Base-by-base conservation (phyloP, 176 grass and related monocot species). In the Musa itinerans region DNA sequence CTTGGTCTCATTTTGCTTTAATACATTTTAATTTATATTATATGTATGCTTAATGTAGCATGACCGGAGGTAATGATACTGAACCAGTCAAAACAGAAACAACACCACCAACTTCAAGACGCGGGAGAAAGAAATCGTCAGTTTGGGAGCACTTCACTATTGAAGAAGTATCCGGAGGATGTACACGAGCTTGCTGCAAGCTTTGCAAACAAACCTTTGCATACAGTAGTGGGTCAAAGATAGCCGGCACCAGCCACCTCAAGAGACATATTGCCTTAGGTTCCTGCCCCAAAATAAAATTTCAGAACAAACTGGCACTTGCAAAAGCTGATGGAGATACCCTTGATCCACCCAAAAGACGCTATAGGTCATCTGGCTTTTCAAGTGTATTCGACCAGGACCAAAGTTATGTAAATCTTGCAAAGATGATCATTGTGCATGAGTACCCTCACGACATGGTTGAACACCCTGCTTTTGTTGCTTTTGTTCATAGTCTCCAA, bases 161-260 rank as follows among this genome's bases (percentile, higher is more conserved):
- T 71, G 69, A 71, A 71, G n/a, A 34, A 10, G 69, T 71, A 51
- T 50, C 69, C 8, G 69, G 49, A 20, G 50, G 50, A 20, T 71
- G 69, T 21, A 71, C 49, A 71, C 29, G 69, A 17, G 69, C 69
- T 52, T 71, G 69, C 69, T 71, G 69, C 48, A 71, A 71, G 51
- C 69, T 71, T n/a, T 71, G 69, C 49, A 71, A 71, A 50, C 69
- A 71, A 71, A 71, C 69, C 49, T 71, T 71, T 51, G 69, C 69
- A 71, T 71, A 71, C 69, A 71, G 69, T 52, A 71, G 51, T 21
- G 69, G 69, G 10, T 71, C 69, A 5, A 71, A 71, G 50, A 29
- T 71, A 71, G 69, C 69, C 8, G 69, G 69, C 21, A 71, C 69
- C 5, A 71, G 69, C 50, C 69, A 71, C 49, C 69, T 71, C 48